phyloP scores from a whole-genome alignment of 768 basidiomycete species.

The Mycena floridula region DNA sequence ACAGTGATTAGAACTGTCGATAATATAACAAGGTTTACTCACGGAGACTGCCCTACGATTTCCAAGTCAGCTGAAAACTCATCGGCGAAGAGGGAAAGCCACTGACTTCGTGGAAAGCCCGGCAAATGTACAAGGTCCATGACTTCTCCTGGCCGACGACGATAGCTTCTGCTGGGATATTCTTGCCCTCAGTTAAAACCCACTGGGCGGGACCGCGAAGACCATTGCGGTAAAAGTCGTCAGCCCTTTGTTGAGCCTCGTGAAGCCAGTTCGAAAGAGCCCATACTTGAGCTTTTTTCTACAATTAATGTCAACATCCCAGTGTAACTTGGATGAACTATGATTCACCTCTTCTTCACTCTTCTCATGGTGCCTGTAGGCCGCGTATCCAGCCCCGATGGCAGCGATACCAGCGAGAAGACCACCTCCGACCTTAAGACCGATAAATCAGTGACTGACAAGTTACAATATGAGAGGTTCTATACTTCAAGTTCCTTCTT shows the following conservation, averaged over 20 bases:
- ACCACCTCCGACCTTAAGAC: slow-evolving; percentile 60
- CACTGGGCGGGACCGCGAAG: slow-evolving; percentile 49
- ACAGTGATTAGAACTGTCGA: slow-evolving; percentile 3
- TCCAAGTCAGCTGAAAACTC: no score
- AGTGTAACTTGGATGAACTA: not conserved
- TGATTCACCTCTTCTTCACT: slow-evolving; percentile 46
- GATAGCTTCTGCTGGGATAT: slow-evolving; percentile 55
- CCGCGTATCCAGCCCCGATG: slow-evolving; percentile 43
- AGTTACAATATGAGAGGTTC: not conserved
- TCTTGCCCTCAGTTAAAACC: slow-evolving; percentile 52
- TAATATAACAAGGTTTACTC: slow-evolving; percentile 12
- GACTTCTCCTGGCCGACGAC: slow-evolving; percentile 49
- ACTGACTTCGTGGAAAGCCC: slow-evolving; percentile 53
- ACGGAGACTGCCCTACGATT: slow-evolving; percentile 53
- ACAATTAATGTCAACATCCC: not conserved
- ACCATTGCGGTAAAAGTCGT: slow-evolving; percentile 37
- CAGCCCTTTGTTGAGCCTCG: slow-evolving; percentile 51
- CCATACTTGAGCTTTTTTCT: slow-evolving; percentile 51
- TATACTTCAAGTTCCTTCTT: slow-evolving; percentile 56
- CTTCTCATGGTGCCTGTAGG: slow-evolving; percentile 52
- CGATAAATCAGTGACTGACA: slow-evolving; percentile 3
- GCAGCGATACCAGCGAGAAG: slow-evolving; percentile 47
- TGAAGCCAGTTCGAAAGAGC: slow-evolving; percentile 45
- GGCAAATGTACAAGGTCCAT: slow-evolving; percentile 48
- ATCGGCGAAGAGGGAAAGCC: not conserved